Base-by-base conservation (phyloP, 2,329 filamentous ascomycete genomes). In the Lachnellula cervina region DNA sequence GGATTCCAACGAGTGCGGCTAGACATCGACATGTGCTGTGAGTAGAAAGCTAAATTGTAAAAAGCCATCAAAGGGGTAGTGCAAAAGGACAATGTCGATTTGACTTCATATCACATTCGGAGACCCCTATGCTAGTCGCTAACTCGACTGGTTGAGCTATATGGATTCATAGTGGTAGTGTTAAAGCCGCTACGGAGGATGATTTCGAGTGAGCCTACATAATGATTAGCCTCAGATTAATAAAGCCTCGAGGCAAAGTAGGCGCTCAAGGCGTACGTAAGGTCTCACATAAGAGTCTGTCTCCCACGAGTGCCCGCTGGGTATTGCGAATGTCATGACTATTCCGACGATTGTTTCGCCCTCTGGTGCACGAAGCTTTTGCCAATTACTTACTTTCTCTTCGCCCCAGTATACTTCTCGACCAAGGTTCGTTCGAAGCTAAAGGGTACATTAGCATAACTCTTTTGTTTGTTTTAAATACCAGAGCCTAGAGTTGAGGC, bases 351-450 rank as follows among this genome's bases (percentile, higher is more conserved):
- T 35, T 9, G 32, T 54, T 42, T 32, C 49, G 34, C 37, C 40
- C n/a, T 34, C 19, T 25, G 45, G 23, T 11, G 54, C 34, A 9
- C 37, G 38, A 14, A 56, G 35, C 11, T 19, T 43, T 17, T 44
- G 8, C 54, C 45, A 56, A 28, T 56, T 49, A 14, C 8, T 9
- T n/a, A 45, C 49, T 3, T 35, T 4, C 2, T 32, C 7, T 38
- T 48, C 42, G 1, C 37, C 50, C 35, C 46, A 56, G 38, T 35
- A 56, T 43, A 40, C 35, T 16, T 56, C 37, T 44, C 54, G 35
- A 9, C 28, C 44, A 13, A 51, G 45, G 51, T 56, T 56, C 11
- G 54, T 56, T 44, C 51, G 50, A 2, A 55, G 23, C 52, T 55
- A 17, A 38, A n/a, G n/a, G 42, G 14, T 25, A 21, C 14, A 23